Evolutionary conservation across 2,329 filamentous ascomycete genomes (phyloP).

Genomic region (Botryosphaeria dothidea): DNA sequence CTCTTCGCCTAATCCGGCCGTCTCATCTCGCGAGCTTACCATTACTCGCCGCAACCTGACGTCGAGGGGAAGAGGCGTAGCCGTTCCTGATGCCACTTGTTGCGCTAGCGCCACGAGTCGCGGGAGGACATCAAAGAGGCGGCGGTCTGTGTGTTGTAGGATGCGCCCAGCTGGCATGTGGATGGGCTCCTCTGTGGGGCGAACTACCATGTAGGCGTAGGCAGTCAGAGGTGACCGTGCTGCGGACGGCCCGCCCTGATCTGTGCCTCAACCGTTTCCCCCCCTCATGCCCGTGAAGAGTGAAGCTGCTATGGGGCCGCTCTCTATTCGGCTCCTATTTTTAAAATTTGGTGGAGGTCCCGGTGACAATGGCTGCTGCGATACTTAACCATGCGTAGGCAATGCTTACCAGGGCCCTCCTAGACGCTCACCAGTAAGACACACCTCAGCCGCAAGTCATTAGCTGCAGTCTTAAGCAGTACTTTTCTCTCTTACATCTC

Average conservation of each 20-base stretch:
- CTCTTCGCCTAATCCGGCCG: neutral
- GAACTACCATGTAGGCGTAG: neutral
- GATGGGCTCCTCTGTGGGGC: constrained; percentile 13
- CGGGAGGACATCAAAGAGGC: neutral
- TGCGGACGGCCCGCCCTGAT: constrained; percentile 13
- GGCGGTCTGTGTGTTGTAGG: constrained; percentile 9
- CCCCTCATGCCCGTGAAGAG: neutral
- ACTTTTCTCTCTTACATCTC: neutral
- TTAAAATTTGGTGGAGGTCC: neutral
- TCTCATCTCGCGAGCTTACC: neutral
- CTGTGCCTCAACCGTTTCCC: neutral
- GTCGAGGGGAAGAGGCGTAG: neutral
- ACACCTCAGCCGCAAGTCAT: neutral
- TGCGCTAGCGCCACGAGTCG: neutral
- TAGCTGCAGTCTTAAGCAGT: neutral
- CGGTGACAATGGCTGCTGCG: neutral
- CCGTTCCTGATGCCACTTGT: neutral
- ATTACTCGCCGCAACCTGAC: neutral
- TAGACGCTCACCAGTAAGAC: neutral
- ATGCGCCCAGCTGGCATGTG: constrained; percentile 12
- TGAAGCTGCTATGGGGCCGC: neutral
- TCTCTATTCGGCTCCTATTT: neutral
- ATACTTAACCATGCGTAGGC: neutral
- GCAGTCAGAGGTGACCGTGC: constrained; percentile 1
- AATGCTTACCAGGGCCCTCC: neutral